Evolutionary conservation across 805 yeast genomes (phyloP).

Genomic region (Ogataea dorogensis): DNA sequence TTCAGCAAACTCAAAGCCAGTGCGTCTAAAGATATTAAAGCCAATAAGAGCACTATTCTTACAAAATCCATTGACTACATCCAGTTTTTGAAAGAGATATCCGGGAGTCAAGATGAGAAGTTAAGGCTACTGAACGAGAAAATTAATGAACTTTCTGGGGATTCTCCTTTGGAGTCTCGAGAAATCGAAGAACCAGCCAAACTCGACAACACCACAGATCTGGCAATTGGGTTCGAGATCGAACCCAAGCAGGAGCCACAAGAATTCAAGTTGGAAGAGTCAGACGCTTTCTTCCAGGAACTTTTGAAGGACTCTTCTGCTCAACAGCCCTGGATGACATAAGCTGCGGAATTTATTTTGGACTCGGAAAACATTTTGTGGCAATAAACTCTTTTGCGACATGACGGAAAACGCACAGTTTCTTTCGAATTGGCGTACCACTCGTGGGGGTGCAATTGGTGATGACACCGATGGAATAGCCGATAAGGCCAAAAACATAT

Average conservation of each 20-base stretch:
- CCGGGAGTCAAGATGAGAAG: slow-evolving; percentile 53
- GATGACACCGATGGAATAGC: slow-evolving; percentile 16
- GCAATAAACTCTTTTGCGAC: slow-evolving; percentile 10
- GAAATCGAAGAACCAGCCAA: slow-evolving; percentile 5
- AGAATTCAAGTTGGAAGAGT: slow-evolving; percentile 17
- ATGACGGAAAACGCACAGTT: slow-evolving; percentile 23
- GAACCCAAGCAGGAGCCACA: slow-evolving; percentile 4
- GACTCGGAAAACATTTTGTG: slow-evolving; percentile 11
- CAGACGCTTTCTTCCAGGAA: slow-evolving; percentile 17
- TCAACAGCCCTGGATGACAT: slow-evolving; percentile 9
- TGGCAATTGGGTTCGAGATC: slow-evolving; percentile 3
- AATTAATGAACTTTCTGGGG: slow-evolving; percentile 29
- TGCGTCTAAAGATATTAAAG: slow-evolving; percentile 61
- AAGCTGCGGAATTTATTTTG: slow-evolving; percentile 1
- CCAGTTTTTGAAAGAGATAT: slow-evolving; percentile 58
- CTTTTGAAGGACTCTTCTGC: slow-evolving; percentile 9
- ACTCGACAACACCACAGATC: neutral
- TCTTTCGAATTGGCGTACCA: slow-evolving; percentile 30
- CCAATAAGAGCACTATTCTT: slow-evolving; percentile 79
- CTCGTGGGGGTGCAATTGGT: slow-evolving; percentile 16
- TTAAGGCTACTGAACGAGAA: slow-evolving; percentile 40
- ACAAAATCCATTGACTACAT: slow-evolving; percentile 80
- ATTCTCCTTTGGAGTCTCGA: slow-evolving; percentile 3
- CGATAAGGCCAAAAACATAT: slow-evolving; percentile 21
- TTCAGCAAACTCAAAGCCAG: slow-evolving; percentile 28